Evolutionary conservation across 345 rosid species (phyloP).

Genomic region (Eutrema yunnanense): DNA sequence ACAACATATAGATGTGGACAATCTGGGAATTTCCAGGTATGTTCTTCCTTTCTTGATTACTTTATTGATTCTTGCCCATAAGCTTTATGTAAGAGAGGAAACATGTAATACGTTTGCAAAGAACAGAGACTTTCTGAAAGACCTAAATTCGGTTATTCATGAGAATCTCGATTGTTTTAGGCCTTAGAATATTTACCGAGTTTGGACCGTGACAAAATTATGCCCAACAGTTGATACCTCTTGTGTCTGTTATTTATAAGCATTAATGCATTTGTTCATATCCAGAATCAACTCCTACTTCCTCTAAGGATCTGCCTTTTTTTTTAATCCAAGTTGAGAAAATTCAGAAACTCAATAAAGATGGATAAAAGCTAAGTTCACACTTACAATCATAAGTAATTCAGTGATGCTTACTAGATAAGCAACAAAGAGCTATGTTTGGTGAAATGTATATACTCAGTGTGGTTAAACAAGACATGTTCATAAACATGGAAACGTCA

Average conservation of each 20-base stretch:
- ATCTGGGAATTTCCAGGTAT: neutral
- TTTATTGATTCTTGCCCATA: neutral
- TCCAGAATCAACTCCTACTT: too few species aligned
- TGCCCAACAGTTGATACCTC: too few species aligned
- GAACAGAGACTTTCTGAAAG: neutral
- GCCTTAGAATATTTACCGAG: too few species aligned
- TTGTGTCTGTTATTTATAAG: too few species aligned
- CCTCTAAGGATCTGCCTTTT: too few species aligned
- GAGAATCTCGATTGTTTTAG: too few species aligned
- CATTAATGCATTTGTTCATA: too few species aligned
- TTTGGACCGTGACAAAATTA: too few species aligned
- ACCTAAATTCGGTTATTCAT: too few species aligned
- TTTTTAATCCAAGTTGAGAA: neutral
- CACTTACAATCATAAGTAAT: neutral
- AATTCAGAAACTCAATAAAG: neutral
- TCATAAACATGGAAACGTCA: neutral
- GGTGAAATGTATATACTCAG: neutral
- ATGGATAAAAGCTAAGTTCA: neutral
- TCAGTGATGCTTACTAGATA: neutral
- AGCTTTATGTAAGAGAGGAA: neutral
- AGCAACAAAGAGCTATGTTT: conserved; percentile 23
- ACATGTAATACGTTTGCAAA: neutral
- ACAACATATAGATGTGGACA: neutral
- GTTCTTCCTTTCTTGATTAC: neutral
- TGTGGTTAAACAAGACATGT: neutral